Evolutionary conservation across 805 yeast genomes (phyloP).

Genomic region (Cyberlindnera amylophila): DNA sequence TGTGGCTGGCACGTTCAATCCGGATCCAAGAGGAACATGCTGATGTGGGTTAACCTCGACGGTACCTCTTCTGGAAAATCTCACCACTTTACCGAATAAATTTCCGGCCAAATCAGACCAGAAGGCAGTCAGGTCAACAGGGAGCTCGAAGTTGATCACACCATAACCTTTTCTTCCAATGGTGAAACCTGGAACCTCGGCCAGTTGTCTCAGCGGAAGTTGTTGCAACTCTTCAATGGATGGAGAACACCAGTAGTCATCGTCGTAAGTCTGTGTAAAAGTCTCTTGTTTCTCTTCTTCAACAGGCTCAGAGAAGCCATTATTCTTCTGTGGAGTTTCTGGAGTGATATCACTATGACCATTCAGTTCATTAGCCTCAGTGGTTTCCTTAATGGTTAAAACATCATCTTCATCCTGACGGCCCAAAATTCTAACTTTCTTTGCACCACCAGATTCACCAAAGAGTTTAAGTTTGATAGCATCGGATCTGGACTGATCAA

Average conservation of each 20-base stretch:
- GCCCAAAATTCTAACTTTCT: constrained; percentile 27
- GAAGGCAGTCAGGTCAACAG: constrained; percentile 64
- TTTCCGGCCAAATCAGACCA: constrained; percentile 34
- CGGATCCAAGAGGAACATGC: constrained; percentile 65
- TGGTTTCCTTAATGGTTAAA: constrained; percentile 1
- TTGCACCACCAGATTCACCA: constrained; percentile 27
- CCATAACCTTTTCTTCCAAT: constrained; percentile 69
- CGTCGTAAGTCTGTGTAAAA: not conserved
- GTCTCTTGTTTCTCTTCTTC: constrained; percentile 6
- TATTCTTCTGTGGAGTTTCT: constrained; percentile 3
- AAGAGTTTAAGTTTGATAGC: constrained; percentile 39
- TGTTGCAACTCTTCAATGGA: constrained; percentile 45
- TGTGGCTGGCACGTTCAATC: constrained; percentile 74
- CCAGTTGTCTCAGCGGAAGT: constrained; percentile 43
- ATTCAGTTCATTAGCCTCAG: not conserved
- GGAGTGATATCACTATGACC: constrained; percentile 1
- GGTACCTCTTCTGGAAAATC: constrained; percentile 44
- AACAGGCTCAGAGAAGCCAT: not conserved
- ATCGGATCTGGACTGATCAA: constrained; percentile 40
- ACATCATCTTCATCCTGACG: constrained; percentile 13
- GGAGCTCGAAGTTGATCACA: constrained; percentile 57
- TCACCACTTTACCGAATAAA: constrained; percentile 39
- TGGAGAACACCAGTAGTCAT: constrained; percentile 74
- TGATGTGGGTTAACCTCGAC: constrained; percentile 63
- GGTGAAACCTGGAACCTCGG: constrained; percentile 57